Percentiles rank a stretch among this genome's conserved stretches.
phyloP scores from a whole-genome alignment of 2,329 filamentous ascomycete genomes.

The Furcasterigmium furcatum region DNA sequence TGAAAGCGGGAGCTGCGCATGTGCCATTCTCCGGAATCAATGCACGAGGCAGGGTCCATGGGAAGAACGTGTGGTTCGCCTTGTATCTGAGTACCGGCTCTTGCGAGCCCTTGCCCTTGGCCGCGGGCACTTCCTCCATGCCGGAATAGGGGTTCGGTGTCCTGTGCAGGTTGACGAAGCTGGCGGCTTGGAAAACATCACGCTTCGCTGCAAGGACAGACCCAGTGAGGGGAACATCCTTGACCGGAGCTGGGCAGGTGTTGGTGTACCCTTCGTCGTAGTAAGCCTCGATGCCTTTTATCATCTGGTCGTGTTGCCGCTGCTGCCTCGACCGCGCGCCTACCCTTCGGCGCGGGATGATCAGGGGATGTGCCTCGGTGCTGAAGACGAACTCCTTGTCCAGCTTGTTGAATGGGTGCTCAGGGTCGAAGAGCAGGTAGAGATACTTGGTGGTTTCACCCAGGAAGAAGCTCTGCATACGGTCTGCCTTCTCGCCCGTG shows the following conservation, averaged over 20 bases:
- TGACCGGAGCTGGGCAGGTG: conserved; percentile 64
- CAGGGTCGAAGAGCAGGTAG: conserved; percentile 82
- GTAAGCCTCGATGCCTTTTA: conserved; percentile 26
- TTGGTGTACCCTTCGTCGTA: conserved; percentile 46
- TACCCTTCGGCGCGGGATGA: conserved; percentile 61
- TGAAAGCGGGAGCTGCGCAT: conserved; percentile 69
- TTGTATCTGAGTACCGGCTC: conserved; percentile 39
- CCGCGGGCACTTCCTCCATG: conserved; percentile 26
- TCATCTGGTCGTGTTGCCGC: conserved; percentile 12
- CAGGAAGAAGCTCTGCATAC: conserved; percentile 98
- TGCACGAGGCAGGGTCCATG: conserved; percentile 81
- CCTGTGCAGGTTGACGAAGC: conserved; percentile 75
- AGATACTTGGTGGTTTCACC: conserved; percentile 96
- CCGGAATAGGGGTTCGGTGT: conserved; percentile 62
- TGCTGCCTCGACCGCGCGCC: conserved; percentile 16
- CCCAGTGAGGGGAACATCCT: conserved; percentile 61
- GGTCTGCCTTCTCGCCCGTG: conserved; percentile 81
- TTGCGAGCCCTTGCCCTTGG: conserved; percentile 43
- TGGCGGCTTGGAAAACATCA: conserved; percentile 87
- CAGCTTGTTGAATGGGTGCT: conserved; percentile 82
- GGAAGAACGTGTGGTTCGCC: conserved; percentile 82
- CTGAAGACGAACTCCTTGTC: conserved; percentile 91
- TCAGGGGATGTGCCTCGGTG: conserved; percentile 89
- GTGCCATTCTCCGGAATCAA: conserved; percentile 74
- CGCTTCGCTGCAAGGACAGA: conserved; percentile 76